These are phyloP conservation scores for Pythium dissimile DNA, from an alignment of 352 stramenopile species.

Conservation along the genomic window DNA sequence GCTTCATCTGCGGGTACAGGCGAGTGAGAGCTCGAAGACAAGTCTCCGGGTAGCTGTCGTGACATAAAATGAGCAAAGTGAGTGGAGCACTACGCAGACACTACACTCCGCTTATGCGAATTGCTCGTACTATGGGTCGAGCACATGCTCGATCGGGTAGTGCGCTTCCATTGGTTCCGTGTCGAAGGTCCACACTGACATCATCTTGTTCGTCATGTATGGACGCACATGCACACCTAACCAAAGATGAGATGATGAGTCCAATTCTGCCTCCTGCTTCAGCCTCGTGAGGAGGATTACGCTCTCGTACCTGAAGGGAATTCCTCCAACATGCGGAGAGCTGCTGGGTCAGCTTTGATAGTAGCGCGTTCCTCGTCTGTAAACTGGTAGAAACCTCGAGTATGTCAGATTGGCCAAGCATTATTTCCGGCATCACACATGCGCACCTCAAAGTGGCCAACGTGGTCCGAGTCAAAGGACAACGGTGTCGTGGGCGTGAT, in stretches of 20 bases:
- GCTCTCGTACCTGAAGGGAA: constrained; percentile 40
- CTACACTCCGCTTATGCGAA: too few species aligned
- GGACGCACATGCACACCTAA: constrained; percentile 67
- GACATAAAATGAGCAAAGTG: background rate
- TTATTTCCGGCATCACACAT: background rate
- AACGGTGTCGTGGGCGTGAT: constrained; percentile 53
- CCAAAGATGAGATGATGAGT: background rate
- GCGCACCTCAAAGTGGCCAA: constrained; percentile 53
- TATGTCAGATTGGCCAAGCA: background rate
- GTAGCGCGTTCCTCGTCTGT: constrained; percentile 44
- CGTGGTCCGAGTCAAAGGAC: constrained; percentile 71
- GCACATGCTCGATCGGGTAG: constrained; percentile 61
- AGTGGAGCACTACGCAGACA: too few species aligned
- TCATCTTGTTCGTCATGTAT: constrained; percentile 57
- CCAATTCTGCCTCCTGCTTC: background rate
- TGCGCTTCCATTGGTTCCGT: constrained; percentile 51
- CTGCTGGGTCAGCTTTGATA: constrained; percentile 33
- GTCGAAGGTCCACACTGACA: constrained; percentile 79
- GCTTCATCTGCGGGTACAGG: constrained; percentile 61
- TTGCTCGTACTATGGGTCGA: constrained; percentile 55
- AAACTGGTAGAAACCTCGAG: constrained; percentile 25
- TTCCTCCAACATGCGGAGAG: constrained; percentile 43
- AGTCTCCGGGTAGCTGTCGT: constrained; percentile 60
- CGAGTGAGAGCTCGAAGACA: constrained; percentile 55
- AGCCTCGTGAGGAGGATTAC: constrained; percentile 23